Evolutionary conservation across 2,329 filamentous ascomycete genomes (phyloP), one percentile per base, ranked within the genome.

Genomic region (Catunica adiposa): DNA sequence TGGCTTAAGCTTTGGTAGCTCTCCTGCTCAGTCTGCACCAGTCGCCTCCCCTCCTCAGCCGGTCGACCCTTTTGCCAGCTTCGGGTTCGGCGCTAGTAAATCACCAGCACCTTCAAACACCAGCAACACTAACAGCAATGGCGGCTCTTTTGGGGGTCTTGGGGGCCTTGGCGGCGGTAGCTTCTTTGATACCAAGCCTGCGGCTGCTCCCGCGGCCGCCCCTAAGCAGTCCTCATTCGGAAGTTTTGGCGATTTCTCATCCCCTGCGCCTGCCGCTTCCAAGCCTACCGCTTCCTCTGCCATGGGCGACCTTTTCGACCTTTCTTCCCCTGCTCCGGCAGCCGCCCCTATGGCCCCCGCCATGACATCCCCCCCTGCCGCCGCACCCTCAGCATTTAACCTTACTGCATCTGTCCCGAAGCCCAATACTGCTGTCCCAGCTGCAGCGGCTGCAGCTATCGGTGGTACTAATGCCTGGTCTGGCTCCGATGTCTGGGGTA

Each of bases 261-360:
- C 77, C 11, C 80, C 66, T 51, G 50, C 67, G 63, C 61, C 67
- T 40, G 58, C 64, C 44, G 59, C 68, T 55, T 59, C 72, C 22
- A 71, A 75, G 65, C 73, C 67, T 7, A 63, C 74, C 14, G 66
- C 75, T 1, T 73, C 76, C 8, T 78, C 79, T 29, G 76, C 80
- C 15, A 79, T 92, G 62, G 82, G 81, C 51, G 87, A 94, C 64
- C 74, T 96, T 1, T 90, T 96, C 64, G 87, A 90, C 64, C 78
- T 95, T 61, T 78, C 79, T 5, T 70, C 78, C 0, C 69, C 79
- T 4, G 67, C 71, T 3, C 63, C 73, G 6, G 66, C 75, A 54
- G 63, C 70, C 52, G 62, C 70, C 59, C 63, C 72, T 47, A 61
- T 60, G 66, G 55, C 66, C 11, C 29, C 29, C 29, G 29, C 29